A percentile compares a stretch with the other conserved stretches of the same genome.
These are phyloP conservation scores for Cladosporium halotolerans DNA, from an alignment of 2,329 filamentous ascomycete genomes.

Conservation along the genomic window DNA sequence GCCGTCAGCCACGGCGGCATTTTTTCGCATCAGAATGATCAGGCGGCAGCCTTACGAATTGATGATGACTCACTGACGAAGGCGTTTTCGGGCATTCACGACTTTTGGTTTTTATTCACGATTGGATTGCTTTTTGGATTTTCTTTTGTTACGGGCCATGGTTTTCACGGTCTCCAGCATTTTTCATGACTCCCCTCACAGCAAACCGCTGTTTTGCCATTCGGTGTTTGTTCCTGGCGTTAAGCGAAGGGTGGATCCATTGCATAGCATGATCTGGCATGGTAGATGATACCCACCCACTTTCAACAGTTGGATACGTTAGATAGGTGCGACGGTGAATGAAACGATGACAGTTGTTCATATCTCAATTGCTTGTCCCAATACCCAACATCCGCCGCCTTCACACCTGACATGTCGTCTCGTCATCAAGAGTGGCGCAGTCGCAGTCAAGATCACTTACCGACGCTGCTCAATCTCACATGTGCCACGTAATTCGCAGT, in stretches of 20 bases:
- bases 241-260: slow-evolving; percentile 6
- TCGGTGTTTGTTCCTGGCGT: neutral
- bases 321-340: slow-evolving; percentile 1
- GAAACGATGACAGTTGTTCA: neutral
- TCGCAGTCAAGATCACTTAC: too few species aligned
- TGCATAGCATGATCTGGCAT: slow-evolving; percentile 11
- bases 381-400: too few species aligned
- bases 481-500: slow-evolving; percentile 2
- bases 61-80: slow-evolving; percentile 4
- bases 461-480: too few species aligned
- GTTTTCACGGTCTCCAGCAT: neutral
- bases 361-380: neutral
- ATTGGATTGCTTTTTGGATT: neutral
- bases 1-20: neutral
- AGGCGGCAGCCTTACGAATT: slow-evolving; percentile 6
- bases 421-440: too few species aligned
- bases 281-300: slow-evolving; percentile 10
- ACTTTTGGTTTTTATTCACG: neutral
- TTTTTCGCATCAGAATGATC: slow-evolving; percentile 4
- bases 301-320: slow-evolving; percentile 6
- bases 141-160: neutral
- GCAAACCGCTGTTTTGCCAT: neutral
- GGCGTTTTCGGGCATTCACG: neutral
- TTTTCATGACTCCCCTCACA: neutral
- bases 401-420: too few species aligned